These are phyloP conservation scores for Aspergillus steynii DNA, from an alignment of 495 filamentous ascomycete genomes.

Conservation along the genomic window DNA sequence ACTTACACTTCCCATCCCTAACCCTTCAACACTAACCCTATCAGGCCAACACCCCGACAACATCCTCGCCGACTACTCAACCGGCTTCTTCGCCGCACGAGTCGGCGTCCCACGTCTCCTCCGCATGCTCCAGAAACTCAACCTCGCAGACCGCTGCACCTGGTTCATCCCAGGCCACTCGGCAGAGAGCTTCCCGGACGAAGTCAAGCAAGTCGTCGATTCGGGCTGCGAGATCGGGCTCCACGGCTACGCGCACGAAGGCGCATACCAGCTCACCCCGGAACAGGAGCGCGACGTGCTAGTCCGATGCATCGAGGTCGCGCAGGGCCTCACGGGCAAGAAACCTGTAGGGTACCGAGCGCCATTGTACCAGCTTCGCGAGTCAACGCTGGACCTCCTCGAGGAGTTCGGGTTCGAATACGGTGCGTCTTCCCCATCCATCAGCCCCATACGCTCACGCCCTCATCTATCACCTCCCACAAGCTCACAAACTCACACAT, in stretches of 20 bases:
- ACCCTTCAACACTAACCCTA: neutral
- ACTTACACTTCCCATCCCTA: neutral
- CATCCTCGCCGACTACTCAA: constrained; percentile 57
- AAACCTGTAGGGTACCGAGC: constrained; percentile 53
- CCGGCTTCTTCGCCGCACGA: constrained; percentile 58
- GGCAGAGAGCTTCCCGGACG: constrained; percentile 58
- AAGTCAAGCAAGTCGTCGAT: constrained; percentile 53
- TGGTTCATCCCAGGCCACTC: constrained; percentile 69
- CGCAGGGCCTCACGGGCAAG: constrained; percentile 44
- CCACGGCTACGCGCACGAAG: constrained; percentile 62
- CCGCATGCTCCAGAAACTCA: constrained; percentile 55
- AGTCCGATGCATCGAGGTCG: constrained; percentile 47
- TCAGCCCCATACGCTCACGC: neutral
- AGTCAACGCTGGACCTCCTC: constrained; percentile 49
- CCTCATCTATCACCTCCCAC: neutral
- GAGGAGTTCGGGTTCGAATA: constrained; percentile 55
- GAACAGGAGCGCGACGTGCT: constrained; percentile 55
- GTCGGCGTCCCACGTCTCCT: constrained; percentile 62
- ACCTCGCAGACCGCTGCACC: constrained; percentile 52
- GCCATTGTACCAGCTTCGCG: constrained; percentile 52
- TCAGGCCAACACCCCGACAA: constrained; percentile 43
- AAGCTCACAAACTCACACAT: neutral
- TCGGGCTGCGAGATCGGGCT: constrained; percentile 59
- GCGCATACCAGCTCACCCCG: constrained; percentile 47
- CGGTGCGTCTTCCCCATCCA: constrained; percentile 15